Conservation (phyloP, 352 stramenopile species). For the Globisporangium iwayamae region DNA sequence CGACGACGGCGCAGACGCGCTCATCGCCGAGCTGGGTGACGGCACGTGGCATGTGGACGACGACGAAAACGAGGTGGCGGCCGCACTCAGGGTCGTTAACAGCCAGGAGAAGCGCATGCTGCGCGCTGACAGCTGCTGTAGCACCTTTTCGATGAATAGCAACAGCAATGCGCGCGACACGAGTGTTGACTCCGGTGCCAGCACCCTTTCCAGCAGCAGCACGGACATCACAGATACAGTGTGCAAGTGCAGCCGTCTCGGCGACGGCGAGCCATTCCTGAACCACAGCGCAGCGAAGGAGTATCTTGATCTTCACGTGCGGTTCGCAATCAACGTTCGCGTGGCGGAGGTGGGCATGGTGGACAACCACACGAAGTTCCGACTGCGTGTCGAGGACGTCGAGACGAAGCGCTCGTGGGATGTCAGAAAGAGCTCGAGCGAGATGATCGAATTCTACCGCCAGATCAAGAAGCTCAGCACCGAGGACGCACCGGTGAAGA, state of each 20-base stretch:
- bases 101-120: slow-evolving; percentile 22
- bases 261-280: slow-evolving; percentile 19
- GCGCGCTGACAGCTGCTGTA: slow-evolving; percentile 23
- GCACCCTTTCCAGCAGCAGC: not conserved
- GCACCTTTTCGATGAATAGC: slow-evolving; percentile 14
- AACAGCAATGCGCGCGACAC: not conserved
- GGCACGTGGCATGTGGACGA: slow-evolving; percentile 26
- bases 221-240: not conserved
- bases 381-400: slow-evolving; percentile 45
- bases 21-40: slow-evolving; percentile 35
- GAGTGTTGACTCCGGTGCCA: not conserved
- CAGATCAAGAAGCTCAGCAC: slow-evolving; percentile 54
- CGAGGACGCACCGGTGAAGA: slow-evolving; percentile 48
- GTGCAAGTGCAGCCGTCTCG: slow-evolving; percentile 1
- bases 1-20: slow-evolving; percentile 29
- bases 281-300: slow-evolving; percentile 29
- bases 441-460: slow-evolving; percentile 59
- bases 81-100: slow-evolving; percentile 10
- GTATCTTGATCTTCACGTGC: slow-evolving; percentile 48
- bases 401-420: slow-evolving; percentile 61
- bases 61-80: slow-evolving; percentile 20
- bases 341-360: slow-evolving; percentile 38
- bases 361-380: slow-evolving; percentile 30
- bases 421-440: slow-evolving; percentile 49
- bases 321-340: slow-evolving; percentile 40